Percentiles rank a stretch among this genome's conserved stretches.
Evolutionary conservation across 345 rosid genomes (phyloP).

Genomic region (Xanthoceras sorbifolium): DNA sequence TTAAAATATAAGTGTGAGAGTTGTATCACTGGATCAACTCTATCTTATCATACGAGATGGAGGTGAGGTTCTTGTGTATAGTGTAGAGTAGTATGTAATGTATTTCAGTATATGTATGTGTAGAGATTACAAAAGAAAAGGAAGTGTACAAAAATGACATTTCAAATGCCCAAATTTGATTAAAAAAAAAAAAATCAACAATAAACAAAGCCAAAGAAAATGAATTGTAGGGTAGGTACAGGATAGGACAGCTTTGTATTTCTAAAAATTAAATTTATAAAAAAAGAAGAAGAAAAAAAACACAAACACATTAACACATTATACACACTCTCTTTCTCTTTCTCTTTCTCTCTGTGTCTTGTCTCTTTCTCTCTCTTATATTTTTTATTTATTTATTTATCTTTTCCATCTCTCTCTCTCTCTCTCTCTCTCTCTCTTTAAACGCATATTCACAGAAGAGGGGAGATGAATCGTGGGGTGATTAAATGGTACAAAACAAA

Average conservation of each 20-base stretch:
- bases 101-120: too few species aligned
- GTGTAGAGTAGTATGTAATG: too few species aligned
- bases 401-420: not conserved
- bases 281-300: too few species aligned
- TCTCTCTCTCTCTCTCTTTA: not conserved
- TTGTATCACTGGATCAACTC: too few species aligned
- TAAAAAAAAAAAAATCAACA: conserved; percentile 23
- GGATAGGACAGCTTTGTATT: conserved; percentile 39
- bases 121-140: too few species aligned
- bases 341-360: not conserved
- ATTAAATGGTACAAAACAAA: conserved; percentile 20
- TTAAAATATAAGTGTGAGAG: too few species aligned
- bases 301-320: not conserved
- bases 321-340: too few species aligned
- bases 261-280: not conserved
- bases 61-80: too few species aligned
- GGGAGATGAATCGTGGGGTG: conserved; percentile 29
- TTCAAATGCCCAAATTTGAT: not conserved
- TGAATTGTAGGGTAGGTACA: conserved; percentile 38
- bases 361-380: not conserved
- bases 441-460: conserved; percentile 39
- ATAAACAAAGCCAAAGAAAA: conserved; percentile 29
- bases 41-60: too few species aligned
- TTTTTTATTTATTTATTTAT: not conserved
- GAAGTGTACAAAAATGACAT: conserved; percentile 19